Evolutionary conservation across 306 rosid species (phyloP).

Genomic region (Trichosanthes cucumerina): DNA sequence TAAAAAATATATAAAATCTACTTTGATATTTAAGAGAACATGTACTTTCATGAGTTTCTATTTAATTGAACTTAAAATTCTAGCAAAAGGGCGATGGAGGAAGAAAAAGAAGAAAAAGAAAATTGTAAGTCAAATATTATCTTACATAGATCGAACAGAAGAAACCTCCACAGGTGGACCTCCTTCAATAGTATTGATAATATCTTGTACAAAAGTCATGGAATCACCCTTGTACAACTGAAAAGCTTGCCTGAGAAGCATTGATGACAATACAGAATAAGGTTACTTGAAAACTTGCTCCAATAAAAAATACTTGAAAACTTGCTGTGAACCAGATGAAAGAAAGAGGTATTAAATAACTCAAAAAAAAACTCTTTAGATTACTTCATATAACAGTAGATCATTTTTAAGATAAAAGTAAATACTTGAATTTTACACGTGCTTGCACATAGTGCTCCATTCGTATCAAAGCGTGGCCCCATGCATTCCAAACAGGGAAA

Average conservation of each 20-base stretch:
- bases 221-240: conserved; percentile 78
- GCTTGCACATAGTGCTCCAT: conserved; percentile 96
- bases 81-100: background rate
- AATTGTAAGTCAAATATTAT: conserved; percentile 21
- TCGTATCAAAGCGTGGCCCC: conserved; percentile 97
- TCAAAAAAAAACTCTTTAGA: background rate
- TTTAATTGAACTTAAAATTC: background rate
- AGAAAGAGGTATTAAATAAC: background rate
- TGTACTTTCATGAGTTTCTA: background rate
- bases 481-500: conserved; percentile 96
- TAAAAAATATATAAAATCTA: background rate
- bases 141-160: conserved; percentile 95
- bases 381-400: background rate
- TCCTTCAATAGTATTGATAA: conserved; percentile 90
- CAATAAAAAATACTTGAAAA: background rate
- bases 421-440: conserved; percentile 90
- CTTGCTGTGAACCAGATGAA: background rate
- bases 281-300: background rate
- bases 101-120: background rate
- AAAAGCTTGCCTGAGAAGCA: conserved; percentile 89
- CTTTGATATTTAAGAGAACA: background rate
- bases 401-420: conserved; percentile 20
- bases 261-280: conserved; percentile 1
- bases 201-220: conserved; percentile 71
- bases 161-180: conserved; percentile 97